Base-by-base conservation (phyloP, 257 asterid genomes). In the Nicotiana sylvestris region DNA sequence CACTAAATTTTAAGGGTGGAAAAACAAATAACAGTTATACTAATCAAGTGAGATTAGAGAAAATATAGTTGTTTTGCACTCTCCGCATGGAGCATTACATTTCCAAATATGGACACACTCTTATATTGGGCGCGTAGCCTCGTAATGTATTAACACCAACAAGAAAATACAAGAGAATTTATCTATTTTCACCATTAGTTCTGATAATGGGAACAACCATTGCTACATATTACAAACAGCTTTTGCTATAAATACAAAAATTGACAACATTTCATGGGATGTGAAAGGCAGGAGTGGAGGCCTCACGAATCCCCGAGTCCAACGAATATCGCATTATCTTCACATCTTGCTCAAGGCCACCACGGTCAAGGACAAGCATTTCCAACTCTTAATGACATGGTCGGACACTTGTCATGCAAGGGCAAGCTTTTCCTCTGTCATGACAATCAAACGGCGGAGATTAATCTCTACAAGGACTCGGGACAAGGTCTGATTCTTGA, bases 401-500 rank as follows among this genome's bases (percentile, higher is more conserved):
- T 51, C 37, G 13, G 2, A 39, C 81, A n/a, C 17, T 32, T 7
- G 49, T 5, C 29, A 18, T 43, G 21, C 29, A 60, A 69, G 27
- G 67, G 53, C 58, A 25, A 70, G 43, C 78, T 37, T 32, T 18
- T 6, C 27, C 17, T 60, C 18, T 78, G 13, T 61, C 49, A 30
- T 16, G 62, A 18, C 1, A 6, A 10, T 27, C 61, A 55, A 37
- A 58, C 10, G 6, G 16, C 56, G 21, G n/a, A 43, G 6, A 60
- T 25, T 85, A 87, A 46, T 15, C 64, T 76, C 80, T 76, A 95
- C 90, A 93, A 86, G 4, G 99, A 95, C 83, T 92, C 97, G 0
- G 99, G 98, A 68, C 96, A 92, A 13, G 98, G 97, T 85, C 90
- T 89, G 87, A 94, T 90, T 88, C 87, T 92, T 2, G 98, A 92